Conservation (phyloP, 257 asterid genomes). For the Ilex aquifolium region DNA sequence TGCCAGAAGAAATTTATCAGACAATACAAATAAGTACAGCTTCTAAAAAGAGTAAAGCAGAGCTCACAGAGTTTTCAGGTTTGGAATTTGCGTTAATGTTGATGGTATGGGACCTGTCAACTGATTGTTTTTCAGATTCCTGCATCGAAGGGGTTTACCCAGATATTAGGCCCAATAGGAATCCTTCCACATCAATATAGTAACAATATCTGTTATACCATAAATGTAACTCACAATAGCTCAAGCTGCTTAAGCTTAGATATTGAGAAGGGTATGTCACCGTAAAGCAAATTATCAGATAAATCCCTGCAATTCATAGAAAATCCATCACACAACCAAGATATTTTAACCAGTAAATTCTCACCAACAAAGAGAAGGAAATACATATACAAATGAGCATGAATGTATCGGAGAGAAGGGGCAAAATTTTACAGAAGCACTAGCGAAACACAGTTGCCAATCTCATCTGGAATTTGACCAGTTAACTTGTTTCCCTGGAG, state of each 20-base stretch:
- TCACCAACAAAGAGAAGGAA: not conserved
- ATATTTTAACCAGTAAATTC: not conserved
- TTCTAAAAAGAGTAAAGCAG: not conserved
- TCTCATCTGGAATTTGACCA: constrained; percentile 93
- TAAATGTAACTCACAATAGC: constrained; percentile 49
- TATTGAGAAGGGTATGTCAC: constrained; percentile 85
- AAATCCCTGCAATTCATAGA: constrained; percentile 52
- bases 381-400: not conserved
- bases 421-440: constrained; percentile 41
- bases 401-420: not conserved
- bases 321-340: not conserved
- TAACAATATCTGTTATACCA: too few species aligned
- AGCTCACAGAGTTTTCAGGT: constrained; percentile 83
- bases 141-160: constrained; percentile 10
- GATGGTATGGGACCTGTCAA: constrained; percentile 94
- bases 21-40: too few species aligned
- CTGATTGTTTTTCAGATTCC: constrained; percentile 83
- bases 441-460: constrained; percentile 69
- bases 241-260: constrained; percentile 95
- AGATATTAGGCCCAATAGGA: not conserved
- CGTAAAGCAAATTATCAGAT: constrained; percentile 71
- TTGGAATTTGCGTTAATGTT: constrained; percentile 89
- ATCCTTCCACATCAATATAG: not conserved
- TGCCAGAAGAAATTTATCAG: too few species aligned
- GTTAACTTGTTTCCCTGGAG: constrained; percentile 84